These are phyloP conservation scores for Fomitopsis pulvina DNA, from an alignment of 768 basidiomycete genomes.

Conservation along the genomic window DNA sequence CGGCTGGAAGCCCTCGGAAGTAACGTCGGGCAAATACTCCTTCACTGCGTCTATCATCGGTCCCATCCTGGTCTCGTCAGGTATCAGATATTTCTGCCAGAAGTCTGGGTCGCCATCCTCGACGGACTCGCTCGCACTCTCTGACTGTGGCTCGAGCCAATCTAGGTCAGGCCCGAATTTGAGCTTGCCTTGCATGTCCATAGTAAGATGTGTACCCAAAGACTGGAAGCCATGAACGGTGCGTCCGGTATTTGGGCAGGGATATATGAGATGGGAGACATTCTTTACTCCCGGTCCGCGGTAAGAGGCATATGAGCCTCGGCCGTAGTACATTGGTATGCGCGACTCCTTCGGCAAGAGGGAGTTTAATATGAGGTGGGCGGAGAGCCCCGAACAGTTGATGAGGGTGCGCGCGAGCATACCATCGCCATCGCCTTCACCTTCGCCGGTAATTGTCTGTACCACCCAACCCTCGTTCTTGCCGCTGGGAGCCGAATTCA, in stretches of 20 bases:
- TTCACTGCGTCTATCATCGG: conserved; percentile 71
- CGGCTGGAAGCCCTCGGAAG: conserved; percentile 54
- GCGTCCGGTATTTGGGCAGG: conserved; percentile 66
- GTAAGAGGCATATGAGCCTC: conserved; percentile 87
- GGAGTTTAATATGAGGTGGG: conserved; percentile 63
- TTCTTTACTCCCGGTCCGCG: conserved; percentile 65
- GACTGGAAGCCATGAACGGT: conserved; percentile 66
- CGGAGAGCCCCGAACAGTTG: conserved; percentile 77
- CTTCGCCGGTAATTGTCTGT: conserved; percentile 58
- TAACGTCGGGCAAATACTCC: conserved; percentile 63
- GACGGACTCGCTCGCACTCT: conserved; percentile 21
- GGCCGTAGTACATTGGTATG: conserved; percentile 74
- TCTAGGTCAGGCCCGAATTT: conserved; percentile 93
- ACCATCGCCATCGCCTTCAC: conserved; percentile 43
- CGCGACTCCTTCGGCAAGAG: conserved; percentile 49
- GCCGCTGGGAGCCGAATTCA: conserved; percentile 22
- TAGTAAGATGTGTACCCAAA: conserved; percentile 86
- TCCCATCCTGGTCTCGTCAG: conserved; percentile 50
- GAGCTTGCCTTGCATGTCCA: conserved; percentile 79
- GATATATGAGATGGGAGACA: conserved; percentile 81
- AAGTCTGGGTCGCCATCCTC: conserved; percentile 56
- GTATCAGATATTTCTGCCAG: conserved; percentile 63
- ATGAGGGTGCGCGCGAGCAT: conserved; percentile 71
- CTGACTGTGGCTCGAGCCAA: conserved; percentile 59
- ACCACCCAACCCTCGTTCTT: conserved; percentile 78